These are phyloP conservation scores for Chaetomium cochliodes DNA, from an alignment of 495 filamentous ascomycete species.

Conservation along the genomic window DNA sequence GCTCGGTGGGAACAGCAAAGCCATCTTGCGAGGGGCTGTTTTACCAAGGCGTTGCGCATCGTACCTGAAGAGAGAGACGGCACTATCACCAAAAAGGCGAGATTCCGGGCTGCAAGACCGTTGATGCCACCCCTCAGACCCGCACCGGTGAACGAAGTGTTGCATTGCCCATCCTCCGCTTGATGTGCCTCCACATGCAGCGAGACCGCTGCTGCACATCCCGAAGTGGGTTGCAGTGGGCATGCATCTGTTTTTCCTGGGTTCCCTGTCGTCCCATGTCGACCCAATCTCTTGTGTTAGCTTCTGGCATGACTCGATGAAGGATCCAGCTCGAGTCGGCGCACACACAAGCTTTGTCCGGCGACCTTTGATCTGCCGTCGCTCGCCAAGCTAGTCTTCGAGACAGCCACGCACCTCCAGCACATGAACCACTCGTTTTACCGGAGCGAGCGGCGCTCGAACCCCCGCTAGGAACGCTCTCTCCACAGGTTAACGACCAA, in stretches of 20 bases:
- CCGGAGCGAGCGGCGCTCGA: background rate
- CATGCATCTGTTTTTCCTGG: background rate
- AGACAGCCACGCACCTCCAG: no score
- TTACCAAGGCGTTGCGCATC: background rate
- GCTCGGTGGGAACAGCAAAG: background rate
- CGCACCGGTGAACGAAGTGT: constrained; percentile 21
- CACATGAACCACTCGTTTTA: background rate
- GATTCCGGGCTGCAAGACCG: constrained; percentile 16
- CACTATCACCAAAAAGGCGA: constrained; percentile 9
- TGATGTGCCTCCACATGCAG: constrained; percentile 8
- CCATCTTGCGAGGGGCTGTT: background rate
- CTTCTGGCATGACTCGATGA: background rate
- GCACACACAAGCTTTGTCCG: background rate
- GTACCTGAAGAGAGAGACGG: background rate
- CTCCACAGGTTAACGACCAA: no score
- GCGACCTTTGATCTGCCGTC: constrained; percentile 1
- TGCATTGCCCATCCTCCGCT: constrained; percentile 13
- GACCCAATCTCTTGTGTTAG: background rate
- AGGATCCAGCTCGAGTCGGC: background rate
- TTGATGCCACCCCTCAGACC: constrained; percentile 19
- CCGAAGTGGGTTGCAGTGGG: background rate
- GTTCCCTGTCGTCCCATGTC: constrained; percentile 6
- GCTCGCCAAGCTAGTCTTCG: constrained; percentile 1
- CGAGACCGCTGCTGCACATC: constrained; percentile 10
- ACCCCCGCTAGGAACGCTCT: no score